Conservation (phyloP, 306 rosid species). For the Cucurbita moschata region DNA sequence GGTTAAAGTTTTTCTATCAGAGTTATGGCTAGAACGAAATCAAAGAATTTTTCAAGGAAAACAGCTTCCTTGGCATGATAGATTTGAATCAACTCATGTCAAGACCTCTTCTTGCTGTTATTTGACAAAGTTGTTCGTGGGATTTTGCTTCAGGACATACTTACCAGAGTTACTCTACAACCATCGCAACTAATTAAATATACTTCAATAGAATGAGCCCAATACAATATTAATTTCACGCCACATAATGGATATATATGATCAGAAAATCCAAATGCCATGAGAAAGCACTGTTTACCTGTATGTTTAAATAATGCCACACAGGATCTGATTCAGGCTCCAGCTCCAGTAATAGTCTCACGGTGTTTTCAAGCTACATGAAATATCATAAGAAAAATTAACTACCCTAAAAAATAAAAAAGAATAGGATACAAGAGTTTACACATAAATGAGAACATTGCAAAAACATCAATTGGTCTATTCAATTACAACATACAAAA, state of each 20-base stretch:
- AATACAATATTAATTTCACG: neutral
- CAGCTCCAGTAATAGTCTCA: slow-evolving; percentile 82
- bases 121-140: too few relatives aligned
- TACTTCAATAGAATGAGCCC: neutral
- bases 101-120: too few relatives aligned
- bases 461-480: neutral
- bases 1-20: too few relatives aligned
- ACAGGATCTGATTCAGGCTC: slow-evolving; percentile 95
- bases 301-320: slow-evolving; percentile 88
- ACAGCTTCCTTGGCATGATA: too few relatives aligned
- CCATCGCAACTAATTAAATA: neutral
- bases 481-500: neutral
- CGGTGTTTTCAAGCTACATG: slow-evolving; percentile 84
- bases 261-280: slow-evolving; percentile 1
- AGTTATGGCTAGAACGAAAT: too few relatives aligned
- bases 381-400: slow-evolving; percentile 9
- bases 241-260: neutral
- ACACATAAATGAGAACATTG: neutral
- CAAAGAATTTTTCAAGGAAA: too few relatives aligned
- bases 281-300: slow-evolving; percentile 29
- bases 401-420: neutral
- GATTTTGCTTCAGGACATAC: neutral
- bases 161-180: neutral
- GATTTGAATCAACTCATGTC: too few relatives aligned
- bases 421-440: neutral